Evolutionary conservation across 192 early-diverging fungal genomes (phyloP), one percentile per base, ranked within the genome.

Genomic region (Geranomyces michiganensis): DNA sequence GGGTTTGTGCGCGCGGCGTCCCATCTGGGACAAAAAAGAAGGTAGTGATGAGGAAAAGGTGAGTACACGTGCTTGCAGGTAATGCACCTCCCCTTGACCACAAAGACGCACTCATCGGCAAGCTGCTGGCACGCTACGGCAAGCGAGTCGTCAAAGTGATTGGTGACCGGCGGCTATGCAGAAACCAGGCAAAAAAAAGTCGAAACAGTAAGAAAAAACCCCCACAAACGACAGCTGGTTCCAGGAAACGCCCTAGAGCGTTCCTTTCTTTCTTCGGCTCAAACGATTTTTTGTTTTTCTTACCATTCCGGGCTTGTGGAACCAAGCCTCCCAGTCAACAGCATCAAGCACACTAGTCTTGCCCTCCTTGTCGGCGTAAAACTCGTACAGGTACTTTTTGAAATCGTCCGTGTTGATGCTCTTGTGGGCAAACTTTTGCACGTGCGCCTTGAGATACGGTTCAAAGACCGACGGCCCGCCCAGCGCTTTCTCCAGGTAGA

Each of bases 311-410:
- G 89, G 87, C 8, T 83, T 85, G 63, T 89, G 76, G 63, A 97
- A 84, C 97, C 97, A 99, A 48, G 82, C 78, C 63, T 97, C 90
- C 91, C 93, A 99, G 58, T 96, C 93, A 24, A 99, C 91, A 51
- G 77, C 76, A 67, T 94, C 85, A 46, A 98, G 86, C 30, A 83
- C 73, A 33, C 81, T 85, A 15, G 87, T 81, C 81, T 92, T 94
- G 32, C 85, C 87, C 67, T 85, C 76, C 31, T 73, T 72, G 36
- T 87, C 80, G 32, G 80, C 82, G 89, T 95, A 92, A 84, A 90
- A 96, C 36, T 81, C 74, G 72, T 89, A 92, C 65, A 99, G 76
- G 74, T 84, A 92, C 43, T 76, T 78, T 81, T 93, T 93, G 90
- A 94, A 99, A 67, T 97, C 89, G 51, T 87, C 81, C 10, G 95